Evolutionary conservation across 352 stramenopile genomes (phyloP).

Genomic region (Thraustochytrium sp.): DNA sequence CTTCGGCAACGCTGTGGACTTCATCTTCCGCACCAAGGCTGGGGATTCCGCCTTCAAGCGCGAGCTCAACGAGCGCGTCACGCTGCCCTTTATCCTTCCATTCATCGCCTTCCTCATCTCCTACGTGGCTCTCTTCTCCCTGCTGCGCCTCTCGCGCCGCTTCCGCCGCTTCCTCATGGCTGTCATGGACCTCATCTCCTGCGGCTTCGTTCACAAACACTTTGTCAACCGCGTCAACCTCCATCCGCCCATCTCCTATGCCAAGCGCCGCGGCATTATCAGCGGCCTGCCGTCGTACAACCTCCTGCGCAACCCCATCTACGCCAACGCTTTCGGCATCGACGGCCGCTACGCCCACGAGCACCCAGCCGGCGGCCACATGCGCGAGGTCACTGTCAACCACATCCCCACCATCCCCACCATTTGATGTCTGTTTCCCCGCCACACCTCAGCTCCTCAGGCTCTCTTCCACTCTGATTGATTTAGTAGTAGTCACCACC

Average conservation of each 20-base stretch:
- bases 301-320: constrained; percentile 6
- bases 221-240: background rate
- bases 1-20: constrained; percentile 21
- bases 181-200: background rate
- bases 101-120: background rate
- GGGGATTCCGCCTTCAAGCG: background rate
- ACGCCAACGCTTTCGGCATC: constrained; percentile 32
- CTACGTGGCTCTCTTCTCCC: background rate
- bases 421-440: background rate
- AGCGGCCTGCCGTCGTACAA: constrained; percentile 28
- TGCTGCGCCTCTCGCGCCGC: background rate
- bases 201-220: background rate
- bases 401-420: background rate
- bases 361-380: background rate
- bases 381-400: background rate
- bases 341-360: background rate
- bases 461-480: too few species aligned
- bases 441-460: background rate
- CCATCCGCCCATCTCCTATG: background rate
- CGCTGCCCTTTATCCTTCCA: background rate
- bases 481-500: too few species aligned
- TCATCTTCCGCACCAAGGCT: background rate
- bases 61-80: background rate
- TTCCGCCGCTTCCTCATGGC: background rate
- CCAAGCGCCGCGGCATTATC: background rate